Conservation (phyloP, 169 alveolate genomes). For the Theileria luwenshuni region DNA sequence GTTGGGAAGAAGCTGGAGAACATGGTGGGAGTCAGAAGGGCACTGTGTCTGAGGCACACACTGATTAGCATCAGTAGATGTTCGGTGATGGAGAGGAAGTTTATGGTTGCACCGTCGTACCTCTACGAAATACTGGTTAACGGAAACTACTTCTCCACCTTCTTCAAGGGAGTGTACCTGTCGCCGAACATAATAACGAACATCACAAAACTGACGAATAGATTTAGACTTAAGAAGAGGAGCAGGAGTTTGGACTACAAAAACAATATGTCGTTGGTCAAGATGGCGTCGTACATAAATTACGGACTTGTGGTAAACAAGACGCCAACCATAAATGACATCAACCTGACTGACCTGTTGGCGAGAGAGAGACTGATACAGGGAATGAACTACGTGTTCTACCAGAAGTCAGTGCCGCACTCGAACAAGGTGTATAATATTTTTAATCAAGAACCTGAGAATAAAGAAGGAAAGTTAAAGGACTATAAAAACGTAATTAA, state of each 20-base stretch:
- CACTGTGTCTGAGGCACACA: constrained; percentile 62
- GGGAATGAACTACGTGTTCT: constrained; percentile 60
- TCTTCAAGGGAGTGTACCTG: constrained; percentile 58
- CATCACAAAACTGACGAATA: constrained; percentile 23
- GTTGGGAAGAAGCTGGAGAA: constrained; percentile 58
- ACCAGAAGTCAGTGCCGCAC: constrained; percentile 2
- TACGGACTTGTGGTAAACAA: constrained; percentile 51
- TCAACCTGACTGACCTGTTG: constrained; percentile 41
- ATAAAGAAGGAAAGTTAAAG: constrained; percentile 36
- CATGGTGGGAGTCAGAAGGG: constrained; percentile 32
- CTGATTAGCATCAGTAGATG: constrained; percentile 32
- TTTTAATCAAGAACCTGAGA: constrained; percentile 32
- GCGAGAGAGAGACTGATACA: constrained; percentile 67
- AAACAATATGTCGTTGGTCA: constrained; percentile 27
- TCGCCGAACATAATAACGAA: constrained; percentile 41
- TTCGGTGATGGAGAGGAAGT: constrained; percentile 57
- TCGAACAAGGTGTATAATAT: not conserved
- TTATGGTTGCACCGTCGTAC: constrained; percentile 56
- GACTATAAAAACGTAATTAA: constrained; percentile 46
- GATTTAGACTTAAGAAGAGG: constrained; percentile 32
- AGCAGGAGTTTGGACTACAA: constrained; percentile 22
- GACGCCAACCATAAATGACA: constrained; percentile 37
- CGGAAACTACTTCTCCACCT: constrained; percentile 26
- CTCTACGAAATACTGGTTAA: constrained; percentile 52
- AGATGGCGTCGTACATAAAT: constrained; percentile 49